Conservation (phyloP, 305 asterid species). For the Fraxinus floribunda region DNA sequence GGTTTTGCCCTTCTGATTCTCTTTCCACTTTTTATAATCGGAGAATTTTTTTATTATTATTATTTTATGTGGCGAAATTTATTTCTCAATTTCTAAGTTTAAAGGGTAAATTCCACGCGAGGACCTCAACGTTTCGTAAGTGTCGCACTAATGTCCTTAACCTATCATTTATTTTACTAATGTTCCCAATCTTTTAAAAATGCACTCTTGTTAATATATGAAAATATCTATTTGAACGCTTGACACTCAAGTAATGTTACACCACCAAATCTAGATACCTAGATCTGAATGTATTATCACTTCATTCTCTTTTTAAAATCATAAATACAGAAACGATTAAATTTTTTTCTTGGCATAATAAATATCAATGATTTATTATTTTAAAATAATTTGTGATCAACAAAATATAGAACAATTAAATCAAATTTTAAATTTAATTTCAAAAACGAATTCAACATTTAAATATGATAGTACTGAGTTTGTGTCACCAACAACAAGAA, state of each 20-base stretch:
- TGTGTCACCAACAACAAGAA: neutral
- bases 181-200: neutral
- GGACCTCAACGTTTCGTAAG: neutral
- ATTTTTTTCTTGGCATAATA: neutral
- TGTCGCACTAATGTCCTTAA: neutral
- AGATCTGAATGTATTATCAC: too few species aligned
- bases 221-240: neutral
- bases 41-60: too few species aligned
- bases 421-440: too few species aligned
- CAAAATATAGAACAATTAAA: neutral
- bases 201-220: neutral
- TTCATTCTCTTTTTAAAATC: too few species aligned
- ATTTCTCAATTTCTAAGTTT: neutral
- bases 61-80: neutral
- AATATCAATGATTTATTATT: neutral
- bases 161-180: neutral
- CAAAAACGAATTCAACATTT: neutral
- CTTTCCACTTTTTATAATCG: neutral
- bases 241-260: neutral
- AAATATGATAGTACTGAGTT: neutral
- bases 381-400: neutral
- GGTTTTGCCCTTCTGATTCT: slow-evolving; percentile 34
- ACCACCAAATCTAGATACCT: neutral
- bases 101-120: neutral
- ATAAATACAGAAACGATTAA: neutral